Evolutionary conservation across 805 yeast genomes (phyloP).

Genomic region (Metschnikowia vanudenii): DNA sequence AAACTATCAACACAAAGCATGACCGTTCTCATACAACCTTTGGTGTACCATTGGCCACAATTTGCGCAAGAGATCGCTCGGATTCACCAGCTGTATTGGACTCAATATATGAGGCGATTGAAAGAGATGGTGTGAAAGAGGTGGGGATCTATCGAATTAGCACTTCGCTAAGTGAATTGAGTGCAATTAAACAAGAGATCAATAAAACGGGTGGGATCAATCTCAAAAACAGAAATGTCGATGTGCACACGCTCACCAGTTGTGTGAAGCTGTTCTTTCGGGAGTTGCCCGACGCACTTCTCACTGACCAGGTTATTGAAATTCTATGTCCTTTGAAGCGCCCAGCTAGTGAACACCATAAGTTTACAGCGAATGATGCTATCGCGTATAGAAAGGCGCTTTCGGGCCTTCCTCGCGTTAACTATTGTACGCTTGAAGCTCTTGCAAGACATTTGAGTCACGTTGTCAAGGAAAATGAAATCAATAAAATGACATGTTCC

Average conservation of each 20-base stretch:
- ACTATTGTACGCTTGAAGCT: slow-evolving; percentile 65
- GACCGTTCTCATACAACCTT: slow-evolving; percentile 48
- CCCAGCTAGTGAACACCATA: slow-evolving; percentile 14
- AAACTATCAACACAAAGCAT: slow-evolving; percentile 28
- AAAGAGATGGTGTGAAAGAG: slow-evolving; percentile 83
- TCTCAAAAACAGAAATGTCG: slow-evolving; percentile 56
- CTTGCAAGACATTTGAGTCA: slow-evolving; percentile 67
- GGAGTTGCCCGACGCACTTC: slow-evolving; percentile 81
- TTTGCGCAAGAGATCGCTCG: slow-evolving; percentile 70
- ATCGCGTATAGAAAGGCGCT: slow-evolving; percentile 30
- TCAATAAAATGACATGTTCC: slow-evolving; percentile 83
- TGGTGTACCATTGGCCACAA: slow-evolving; percentile 79
- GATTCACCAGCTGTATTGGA: slow-evolving; percentile 65
- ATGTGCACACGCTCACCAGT: slow-evolving; percentile 83
- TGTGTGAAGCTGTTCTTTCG: slow-evolving; percentile 80
- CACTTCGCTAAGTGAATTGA: slow-evolving; percentile 49
- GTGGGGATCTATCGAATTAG: slow-evolving; percentile 83
- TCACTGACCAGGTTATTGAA: slow-evolving; percentile 65
- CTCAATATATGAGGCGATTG: slow-evolving; percentile 70
- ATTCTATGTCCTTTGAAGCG: slow-evolving; percentile 46
- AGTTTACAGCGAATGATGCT: slow-evolving; percentile 7
- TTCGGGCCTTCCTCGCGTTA: slow-evolving; percentile 55
- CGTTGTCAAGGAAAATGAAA: slow-evolving; percentile 63
- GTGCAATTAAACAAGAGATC: slow-evolving; percentile 42
- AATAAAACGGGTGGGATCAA: slow-evolving; percentile 48